phyloP scores from a whole-genome alignment of 1,284 basidiomycete genomes.

The Heterobasidion annosum region DNA sequence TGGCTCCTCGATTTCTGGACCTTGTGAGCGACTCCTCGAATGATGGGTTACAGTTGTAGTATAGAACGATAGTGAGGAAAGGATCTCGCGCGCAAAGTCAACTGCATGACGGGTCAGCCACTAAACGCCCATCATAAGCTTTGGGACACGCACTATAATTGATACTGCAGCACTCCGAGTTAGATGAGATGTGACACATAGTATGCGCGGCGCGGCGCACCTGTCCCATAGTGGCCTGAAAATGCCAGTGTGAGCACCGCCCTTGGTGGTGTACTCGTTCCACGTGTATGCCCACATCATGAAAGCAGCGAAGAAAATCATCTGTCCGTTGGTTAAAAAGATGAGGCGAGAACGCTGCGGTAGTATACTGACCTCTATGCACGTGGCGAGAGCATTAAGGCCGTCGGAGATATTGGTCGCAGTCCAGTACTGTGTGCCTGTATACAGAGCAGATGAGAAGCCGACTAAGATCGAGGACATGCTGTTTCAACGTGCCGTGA shows the following conservation, averaged over 20 bases:
- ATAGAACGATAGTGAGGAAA: constrained; percentile 54
- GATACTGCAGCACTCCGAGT: constrained; percentile 28
- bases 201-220: not conserved
- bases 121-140: not conserved
- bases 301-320: constrained; percentile 71
- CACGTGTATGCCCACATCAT: constrained; percentile 80
- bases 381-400: constrained; percentile 71
- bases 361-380: constrained; percentile 59
- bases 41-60: constrained; percentile 33
- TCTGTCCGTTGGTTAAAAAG: constrained; percentile 26
- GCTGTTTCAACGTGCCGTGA: constrained; percentile 25
- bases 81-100: constrained; percentile 63
- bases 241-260: constrained; percentile 35
- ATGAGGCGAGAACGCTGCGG: too few relatives aligned
- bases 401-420: constrained; percentile 74
- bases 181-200: not conserved
- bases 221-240: constrained; percentile 66
- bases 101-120: constrained; percentile 19
- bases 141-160: constrained; percentile 47
- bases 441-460: constrained; percentile 23
- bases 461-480: not conserved
- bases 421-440: constrained; percentile 66
- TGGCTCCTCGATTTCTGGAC: constrained; percentile 23
- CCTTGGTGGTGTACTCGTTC: constrained; percentile 48
- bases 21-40: constrained; percentile 29